A percentile compares a stretch with the other conserved stretches of the same genome.
Conservation (phyloP, 177 flowering plant species). For the Vitis hybrid region DNA sequence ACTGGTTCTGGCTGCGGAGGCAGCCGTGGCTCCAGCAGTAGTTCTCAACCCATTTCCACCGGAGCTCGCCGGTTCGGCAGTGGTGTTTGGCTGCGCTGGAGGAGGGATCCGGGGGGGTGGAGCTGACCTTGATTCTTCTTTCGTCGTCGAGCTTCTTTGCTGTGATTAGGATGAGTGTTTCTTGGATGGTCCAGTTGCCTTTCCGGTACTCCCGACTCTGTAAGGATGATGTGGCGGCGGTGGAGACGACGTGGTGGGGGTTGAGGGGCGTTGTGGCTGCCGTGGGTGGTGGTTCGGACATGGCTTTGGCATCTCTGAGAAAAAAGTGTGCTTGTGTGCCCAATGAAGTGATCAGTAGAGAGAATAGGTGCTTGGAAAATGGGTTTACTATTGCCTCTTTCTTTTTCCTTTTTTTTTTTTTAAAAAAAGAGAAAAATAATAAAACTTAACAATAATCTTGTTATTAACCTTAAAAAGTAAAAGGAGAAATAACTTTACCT, state of each 20-base stretch:
- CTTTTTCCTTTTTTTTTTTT: too few relatives aligned
- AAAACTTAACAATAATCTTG: too few relatives aligned
- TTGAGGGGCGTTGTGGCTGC: neutral
- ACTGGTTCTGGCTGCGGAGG: conserved; percentile 43
- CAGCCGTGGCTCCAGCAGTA: conserved; percentile 44
- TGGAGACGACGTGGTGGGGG: neutral
- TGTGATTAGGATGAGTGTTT: conserved; percentile 34
- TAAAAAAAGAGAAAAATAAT: too few relatives aligned
- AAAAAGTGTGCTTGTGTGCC: too few relatives aligned
- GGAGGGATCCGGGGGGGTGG: neutral
- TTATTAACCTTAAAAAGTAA: too few relatives aligned
- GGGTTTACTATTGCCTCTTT: too few relatives aligned
- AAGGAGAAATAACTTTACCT: too few relatives aligned
- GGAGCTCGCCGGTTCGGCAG: conserved; percentile 31
- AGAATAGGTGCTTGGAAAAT: too few relatives aligned
- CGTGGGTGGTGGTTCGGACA: too few relatives aligned
- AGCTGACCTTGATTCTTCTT: conserved; percentile 18
- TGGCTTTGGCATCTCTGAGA: too few relatives aligned
- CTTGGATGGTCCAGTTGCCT: conserved; percentile 53
- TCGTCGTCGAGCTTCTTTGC: conserved; percentile 46
- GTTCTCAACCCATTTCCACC: conserved; percentile 53
- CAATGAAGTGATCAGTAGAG: too few relatives aligned
- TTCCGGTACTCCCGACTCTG: conserved; percentile 39
- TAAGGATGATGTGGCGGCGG: conserved; percentile 9
- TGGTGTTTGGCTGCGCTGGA: neutral